Base-by-base conservation (phyloP, 2,329 filamentous ascomycete genomes). In the Scedosporium dehoogii region DNA sequence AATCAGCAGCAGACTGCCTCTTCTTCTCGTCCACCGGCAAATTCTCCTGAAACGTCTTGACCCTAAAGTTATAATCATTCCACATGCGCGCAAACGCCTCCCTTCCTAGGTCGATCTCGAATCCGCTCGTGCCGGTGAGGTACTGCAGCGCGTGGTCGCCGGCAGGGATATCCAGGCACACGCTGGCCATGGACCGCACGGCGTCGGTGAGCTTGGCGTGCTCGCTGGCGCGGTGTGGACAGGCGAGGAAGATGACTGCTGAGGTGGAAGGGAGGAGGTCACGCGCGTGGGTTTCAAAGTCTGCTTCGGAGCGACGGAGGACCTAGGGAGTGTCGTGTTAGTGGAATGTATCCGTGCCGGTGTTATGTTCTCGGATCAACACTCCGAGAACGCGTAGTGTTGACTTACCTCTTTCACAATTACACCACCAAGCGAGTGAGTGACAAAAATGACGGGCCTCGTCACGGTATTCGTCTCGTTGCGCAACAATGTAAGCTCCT, bases 41-140 rank as follows among this genome's bases (percentile, higher is more conserved):
- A 14, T 44, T 27, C 62, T 73, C 71, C 29, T 72, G 69, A 27
- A 70, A 73, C 0, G 69, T 71, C 65, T 70, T 72, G n/a, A 72
- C 71, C 2, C 59, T 62, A 61, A 73, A 73, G 55, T 72, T 73
- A 59, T 71, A 72, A 25, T 70, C 68, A 21, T 70, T 70, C 70
- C 72, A 73, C 27, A 70, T 61, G 7, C 68, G 62, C 42, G 70
- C 58, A 63, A 73, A 72, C 0, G 68, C 58, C 21, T 68, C 65
- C 1, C 70, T 63, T 1, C 69, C 69, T 1, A 67, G 63, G 12
- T 72, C 67, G 0, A 68, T 59, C 51, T 67, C 63, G 2, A 63
- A 48, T 6, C 65, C 66, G 25, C 65, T 66, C 1, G 66, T 65
- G 1, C 71, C 71, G 27, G 68, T 70, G 6, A 73, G 66, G 4